Percentiles rank a stretch among this genome's conserved stretches.
Evolutionary conservation across 208 protist genomes (phyloP).

Genomic region (Strigomonas culicis): DNA sequence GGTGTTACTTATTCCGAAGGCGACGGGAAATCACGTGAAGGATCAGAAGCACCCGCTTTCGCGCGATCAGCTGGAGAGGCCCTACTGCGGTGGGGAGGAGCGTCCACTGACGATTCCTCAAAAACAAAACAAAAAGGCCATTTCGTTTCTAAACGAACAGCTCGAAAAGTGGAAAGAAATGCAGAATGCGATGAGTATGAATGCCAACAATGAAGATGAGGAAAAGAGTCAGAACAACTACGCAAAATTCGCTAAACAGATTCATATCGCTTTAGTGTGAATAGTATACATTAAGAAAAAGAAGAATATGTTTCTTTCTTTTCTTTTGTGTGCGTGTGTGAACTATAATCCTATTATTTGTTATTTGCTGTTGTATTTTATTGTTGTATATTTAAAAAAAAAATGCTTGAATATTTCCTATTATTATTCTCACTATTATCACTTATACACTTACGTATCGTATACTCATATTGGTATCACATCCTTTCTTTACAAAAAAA

Average conservation of each 20-base stretch:
- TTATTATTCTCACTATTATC: neutral
- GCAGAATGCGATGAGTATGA: conserved; percentile 5
- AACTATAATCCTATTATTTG: neutral
- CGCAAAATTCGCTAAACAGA: neutral
- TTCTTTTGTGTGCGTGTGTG: neutral
- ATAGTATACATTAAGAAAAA: neutral
- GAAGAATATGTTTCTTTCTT: conserved; percentile 7
- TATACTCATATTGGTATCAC: neutral
- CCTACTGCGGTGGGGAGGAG: conserved; percentile 57
- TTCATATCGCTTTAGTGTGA: conserved; percentile 10
- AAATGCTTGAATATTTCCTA: neutral
- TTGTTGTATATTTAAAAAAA: conserved; percentile 2
- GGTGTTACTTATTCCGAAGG: neutral
- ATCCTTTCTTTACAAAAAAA: conserved; percentile 3
- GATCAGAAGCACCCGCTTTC: conserved; percentile 1
- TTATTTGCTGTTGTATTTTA: conserved; percentile 4
- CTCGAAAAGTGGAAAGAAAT: conserved; percentile 39
- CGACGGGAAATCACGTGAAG: neutral
- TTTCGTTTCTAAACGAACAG: conserved; percentile 26
- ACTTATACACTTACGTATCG: neutral
- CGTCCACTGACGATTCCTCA: conserved; percentile 11
- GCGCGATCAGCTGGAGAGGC: conserved; percentile 18
- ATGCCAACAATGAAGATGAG: neutral
- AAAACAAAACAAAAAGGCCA: conserved; percentile 24
- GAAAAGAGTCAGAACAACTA: no score